Base-by-base conservation (phyloP, 2,329 filamentous ascomycete species). In the Sclerotinia trifoliorum region DNA sequence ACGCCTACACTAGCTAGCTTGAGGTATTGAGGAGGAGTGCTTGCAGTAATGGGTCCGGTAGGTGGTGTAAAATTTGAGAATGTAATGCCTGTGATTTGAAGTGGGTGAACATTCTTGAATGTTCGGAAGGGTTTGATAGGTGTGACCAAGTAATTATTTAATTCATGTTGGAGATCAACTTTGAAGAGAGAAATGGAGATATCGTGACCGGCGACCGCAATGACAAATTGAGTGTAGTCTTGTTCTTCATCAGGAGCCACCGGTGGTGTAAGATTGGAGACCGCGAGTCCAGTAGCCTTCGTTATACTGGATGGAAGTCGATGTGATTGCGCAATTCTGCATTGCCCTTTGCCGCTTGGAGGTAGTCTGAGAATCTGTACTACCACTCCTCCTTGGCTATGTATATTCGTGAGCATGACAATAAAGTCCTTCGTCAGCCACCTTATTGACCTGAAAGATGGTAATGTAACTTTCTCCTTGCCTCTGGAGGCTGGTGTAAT, bases 191-290 rank as follows among this genome's bases (percentile, higher is more conserved):
- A 87, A 72, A 97, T 89, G 15, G 92, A 93, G 70, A 88, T 88
- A 78, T 96, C 91, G 74, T 91, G 90, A 11, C 90, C 90, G 3
- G 91, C 91, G 19, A 96, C 87, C 8, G 93, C 94, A 72, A 97
- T 84, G 58, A 90, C 86, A 72, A 93, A 90, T 79, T 97, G 93
- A 58, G 89, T 86, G 69, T 90, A 88, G 65, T 85, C 86, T 64
- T 87, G 79, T 61, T 78, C 81, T 1, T 84, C 80, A 1, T 77
- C 73, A 24, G 84, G 81, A 0, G 84, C 80, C 15, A 85, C 80
- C 6, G 83, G 78, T 8, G 85, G 80, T 13, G 85, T 84, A 13
- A 97, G 83, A 68, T 89, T 87, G 69, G 88, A 88, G 62, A 94
- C 87, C 63, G 95, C 91, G 63, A 98, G 83, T 13, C 90, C 90